Evolutionary conservation across 805 yeast genomes (phyloP).

Genomic region (Cyberlindnera petersonii): DNA sequence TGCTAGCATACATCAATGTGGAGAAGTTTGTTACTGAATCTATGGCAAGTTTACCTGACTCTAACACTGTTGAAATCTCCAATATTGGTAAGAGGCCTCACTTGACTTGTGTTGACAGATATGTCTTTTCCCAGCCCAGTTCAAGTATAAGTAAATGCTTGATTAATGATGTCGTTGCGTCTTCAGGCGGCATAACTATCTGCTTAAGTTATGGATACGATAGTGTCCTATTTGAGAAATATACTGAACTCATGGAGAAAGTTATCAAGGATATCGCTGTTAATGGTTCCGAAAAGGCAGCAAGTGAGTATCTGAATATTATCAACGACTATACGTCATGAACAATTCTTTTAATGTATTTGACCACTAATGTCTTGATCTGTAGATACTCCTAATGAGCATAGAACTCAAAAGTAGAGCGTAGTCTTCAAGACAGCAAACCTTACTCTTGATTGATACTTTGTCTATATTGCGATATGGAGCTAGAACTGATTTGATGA

Average conservation of each 20-base stretch:
- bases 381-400: no score
- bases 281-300: neutral
- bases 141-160: neutral
- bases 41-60: neutral
- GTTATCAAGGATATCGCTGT: neutral
- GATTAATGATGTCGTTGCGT: slow-evolving; percentile 1
- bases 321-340: no score
- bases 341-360: no score
- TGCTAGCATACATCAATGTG: slow-evolving; percentile 6
- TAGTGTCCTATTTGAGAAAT: slow-evolving; percentile 7
- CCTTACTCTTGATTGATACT: no score
- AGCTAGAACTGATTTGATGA: no score
- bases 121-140: slow-evolving; percentile 15
- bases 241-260: neutral
- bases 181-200: neutral
- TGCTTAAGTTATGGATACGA: slow-evolving; percentile 1
- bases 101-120: neutral
- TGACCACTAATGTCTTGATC: no score
- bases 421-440: no score
- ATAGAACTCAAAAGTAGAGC: no score
- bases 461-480: no score
- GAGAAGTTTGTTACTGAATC: slow-evolving; percentile 1
- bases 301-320: no score
- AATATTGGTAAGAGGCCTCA: slow-evolving; percentile 9
- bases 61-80: slow-evolving; percentile 9